Percentiles rank a stretch among this genome's conserved stretches.
Conservation (phyloP, 768 basidiomycete species). For the Hypholoma sublateritium region DNA sequence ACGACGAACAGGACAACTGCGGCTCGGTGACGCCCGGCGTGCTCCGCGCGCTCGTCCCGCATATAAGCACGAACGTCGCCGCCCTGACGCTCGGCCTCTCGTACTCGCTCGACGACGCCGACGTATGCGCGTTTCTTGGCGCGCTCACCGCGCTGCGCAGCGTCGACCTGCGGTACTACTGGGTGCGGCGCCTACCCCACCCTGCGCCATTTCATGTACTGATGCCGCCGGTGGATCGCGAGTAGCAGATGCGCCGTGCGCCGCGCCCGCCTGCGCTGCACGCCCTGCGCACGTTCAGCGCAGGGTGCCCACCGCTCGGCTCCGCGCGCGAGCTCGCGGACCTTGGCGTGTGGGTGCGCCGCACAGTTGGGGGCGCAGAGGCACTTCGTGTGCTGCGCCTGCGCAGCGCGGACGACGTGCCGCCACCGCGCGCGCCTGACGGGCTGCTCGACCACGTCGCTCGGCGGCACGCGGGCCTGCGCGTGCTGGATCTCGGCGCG, state of each 20-base stretch:
- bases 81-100: slow-evolving; percentile 53
- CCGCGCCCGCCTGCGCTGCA: slow-evolving; percentile 17
- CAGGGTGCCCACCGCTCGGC: slow-evolving; percentile 15
- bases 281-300: slow-evolving; percentile 25
- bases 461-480: slow-evolving; percentile 29
- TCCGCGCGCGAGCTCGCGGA: slow-evolving; percentile 24
- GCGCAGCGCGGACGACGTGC: slow-evolving; percentile 21
- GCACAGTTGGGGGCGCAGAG: slow-evolving; percentile 32
- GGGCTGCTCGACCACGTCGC: slow-evolving; percentile 40
- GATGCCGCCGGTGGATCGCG: background rate
- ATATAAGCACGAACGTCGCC: slow-evolving; percentile 29
- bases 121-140: slow-evolving; percentile 48
- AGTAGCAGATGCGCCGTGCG: slow-evolving; percentile 43
- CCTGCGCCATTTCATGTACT: background rate
- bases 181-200: slow-evolving; percentile 31
- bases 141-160: slow-evolving; percentile 37
- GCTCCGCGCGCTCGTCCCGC: slow-evolving; percentile 42
- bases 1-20: slow-evolving; percentile 46
- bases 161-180: slow-evolving; percentile 50
- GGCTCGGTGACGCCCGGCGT: slow-evolving; percentile 66
- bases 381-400: slow-evolving; percentile 31
- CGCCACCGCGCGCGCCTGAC: slow-evolving; percentile 26
- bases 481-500: slow-evolving; percentile 28
- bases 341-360: slow-evolving; percentile 42
- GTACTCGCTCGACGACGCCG: slow-evolving; percentile 55